Conservation (phyloP, 2,329 filamentous ascomycete genomes). For the Hymenoscyphus repandus region DNA sequence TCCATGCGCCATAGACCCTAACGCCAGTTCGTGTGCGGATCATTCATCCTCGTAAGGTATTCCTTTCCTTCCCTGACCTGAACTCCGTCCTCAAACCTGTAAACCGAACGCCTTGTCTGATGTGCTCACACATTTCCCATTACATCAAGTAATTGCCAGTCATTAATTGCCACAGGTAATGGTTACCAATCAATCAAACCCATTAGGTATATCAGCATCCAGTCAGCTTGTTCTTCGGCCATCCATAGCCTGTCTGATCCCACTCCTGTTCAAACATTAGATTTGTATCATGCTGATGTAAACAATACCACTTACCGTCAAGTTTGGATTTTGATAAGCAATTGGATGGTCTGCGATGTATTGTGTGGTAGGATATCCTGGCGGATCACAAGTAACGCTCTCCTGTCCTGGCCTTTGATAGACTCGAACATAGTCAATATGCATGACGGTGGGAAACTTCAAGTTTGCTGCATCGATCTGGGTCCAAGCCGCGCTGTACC, state of each 20-base stretch:
- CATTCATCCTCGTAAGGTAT: neutral
- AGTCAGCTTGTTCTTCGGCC: slow-evolving; percentile 27
- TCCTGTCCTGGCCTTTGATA: slow-evolving; percentile 45
- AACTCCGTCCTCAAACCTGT: neutral
- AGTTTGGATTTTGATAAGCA: slow-evolving; percentile 54
- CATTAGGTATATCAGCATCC: slow-evolving; percentile 15
- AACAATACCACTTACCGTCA: slow-evolving; percentile 38
- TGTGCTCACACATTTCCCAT: no score
- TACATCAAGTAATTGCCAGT: neutral
- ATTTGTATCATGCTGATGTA: neutral
- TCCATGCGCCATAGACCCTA: no score
- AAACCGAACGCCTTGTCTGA: neutral
- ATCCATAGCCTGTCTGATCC: slow-evolving; percentile 27
- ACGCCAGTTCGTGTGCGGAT: no score
- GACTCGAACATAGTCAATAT: slow-evolving; percentile 49
- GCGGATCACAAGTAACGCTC: slow-evolving; percentile 49
- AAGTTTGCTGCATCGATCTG: slow-evolving; percentile 40
- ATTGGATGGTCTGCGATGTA: slow-evolving; percentile 59
- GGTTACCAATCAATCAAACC: neutral
- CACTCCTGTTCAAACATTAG: slow-evolving; percentile 16
- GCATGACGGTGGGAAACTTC: slow-evolving; percentile 46
- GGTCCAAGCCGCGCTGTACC: slow-evolving; percentile 45
- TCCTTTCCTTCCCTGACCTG: neutral
- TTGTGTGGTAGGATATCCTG: slow-evolving; percentile 57
- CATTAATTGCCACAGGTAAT: neutral